Conservation (phyloP, 306 rosid species). For the Cucumis cinereus region DNA sequence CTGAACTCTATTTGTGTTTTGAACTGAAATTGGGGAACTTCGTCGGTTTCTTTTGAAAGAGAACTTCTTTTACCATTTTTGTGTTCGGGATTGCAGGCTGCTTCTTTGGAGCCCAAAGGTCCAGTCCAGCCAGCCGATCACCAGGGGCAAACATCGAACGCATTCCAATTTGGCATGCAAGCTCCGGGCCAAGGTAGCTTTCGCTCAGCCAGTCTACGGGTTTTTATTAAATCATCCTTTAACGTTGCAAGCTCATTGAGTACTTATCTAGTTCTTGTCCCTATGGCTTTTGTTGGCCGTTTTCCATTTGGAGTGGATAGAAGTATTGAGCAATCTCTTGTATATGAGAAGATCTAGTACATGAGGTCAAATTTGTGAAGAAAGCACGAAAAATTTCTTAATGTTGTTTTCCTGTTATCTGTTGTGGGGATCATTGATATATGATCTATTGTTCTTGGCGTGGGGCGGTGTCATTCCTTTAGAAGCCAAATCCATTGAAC, state of each 20-base stretch:
- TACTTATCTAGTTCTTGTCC: background rate
- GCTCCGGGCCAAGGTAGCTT: slow-evolving; percentile 18
- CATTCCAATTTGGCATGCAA: slow-evolving; percentile 20
- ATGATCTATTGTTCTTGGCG: background rate
- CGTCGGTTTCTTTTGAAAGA: background rate
- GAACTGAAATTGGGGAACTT: background rate
- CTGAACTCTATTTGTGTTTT: background rate
- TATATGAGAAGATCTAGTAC: background rate
- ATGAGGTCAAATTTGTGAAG: background rate
- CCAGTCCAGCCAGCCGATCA: slow-evolving; percentile 12
- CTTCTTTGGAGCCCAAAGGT: slow-evolving; percentile 23
- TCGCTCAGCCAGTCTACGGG: background rate
- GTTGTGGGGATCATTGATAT: background rate
- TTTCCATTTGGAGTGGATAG: background rate
- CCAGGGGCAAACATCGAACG: slow-evolving; percentile 5
- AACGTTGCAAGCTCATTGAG: background rate
- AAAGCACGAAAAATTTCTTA: background rate
- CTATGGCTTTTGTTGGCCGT: background rate
- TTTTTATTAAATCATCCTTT: background rate
- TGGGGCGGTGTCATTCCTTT: background rate
- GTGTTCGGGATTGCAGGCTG: slow-evolving; percentile 19
- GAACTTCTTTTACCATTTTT: background rate
- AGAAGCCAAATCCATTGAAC: background rate
- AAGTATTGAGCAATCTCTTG: background rate
- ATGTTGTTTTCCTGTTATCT: background rate